Conservation (phyloP, 106 monocot genomes). For the Hemerocallis citrina region DNA sequence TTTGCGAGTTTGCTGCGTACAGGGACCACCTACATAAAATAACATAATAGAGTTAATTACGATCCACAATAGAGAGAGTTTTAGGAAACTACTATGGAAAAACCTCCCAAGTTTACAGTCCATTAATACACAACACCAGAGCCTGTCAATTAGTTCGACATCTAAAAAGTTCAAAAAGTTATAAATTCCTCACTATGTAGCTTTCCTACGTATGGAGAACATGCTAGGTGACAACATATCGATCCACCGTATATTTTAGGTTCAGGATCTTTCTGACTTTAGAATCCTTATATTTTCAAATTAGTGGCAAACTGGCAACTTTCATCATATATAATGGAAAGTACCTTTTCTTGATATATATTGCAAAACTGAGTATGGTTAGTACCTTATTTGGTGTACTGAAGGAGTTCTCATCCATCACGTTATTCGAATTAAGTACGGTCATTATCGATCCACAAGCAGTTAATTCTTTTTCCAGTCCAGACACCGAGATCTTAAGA, state of each 20-base stretch:
- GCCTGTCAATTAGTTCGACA: not conserved
- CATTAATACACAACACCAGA: not conserved
- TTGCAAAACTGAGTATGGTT: not conserved
- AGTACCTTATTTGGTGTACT: conserved; percentile 62
- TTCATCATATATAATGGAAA: not conserved
- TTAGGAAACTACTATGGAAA: not conserved
- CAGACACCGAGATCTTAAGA: conserved; percentile 46
- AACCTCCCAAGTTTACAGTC: not conserved
- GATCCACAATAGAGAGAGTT: not conserved
- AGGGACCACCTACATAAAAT: conserved; percentile 47
- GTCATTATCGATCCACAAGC: conserved; percentile 44
- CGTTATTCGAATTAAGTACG: conserved; percentile 41
- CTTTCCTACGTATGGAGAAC: not conserved
- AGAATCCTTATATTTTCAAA: not conserved
- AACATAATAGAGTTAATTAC: not conserved
- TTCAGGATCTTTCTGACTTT: not conserved
- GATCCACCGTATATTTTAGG: not conserved
- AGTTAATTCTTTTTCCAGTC: conserved; percentile 39
- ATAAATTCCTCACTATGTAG: not conserved
- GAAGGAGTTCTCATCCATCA: conserved; percentile 89
- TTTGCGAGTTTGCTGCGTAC: conserved; percentile 18
- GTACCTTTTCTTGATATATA: not conserved
- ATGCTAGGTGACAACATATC: not conserved
- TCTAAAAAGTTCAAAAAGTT: not conserved
- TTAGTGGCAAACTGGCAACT: no score